These are phyloP conservation scores for Brassica cretica DNA, from an alignment of 345 rosid species.

Conservation along the genomic window DNA sequence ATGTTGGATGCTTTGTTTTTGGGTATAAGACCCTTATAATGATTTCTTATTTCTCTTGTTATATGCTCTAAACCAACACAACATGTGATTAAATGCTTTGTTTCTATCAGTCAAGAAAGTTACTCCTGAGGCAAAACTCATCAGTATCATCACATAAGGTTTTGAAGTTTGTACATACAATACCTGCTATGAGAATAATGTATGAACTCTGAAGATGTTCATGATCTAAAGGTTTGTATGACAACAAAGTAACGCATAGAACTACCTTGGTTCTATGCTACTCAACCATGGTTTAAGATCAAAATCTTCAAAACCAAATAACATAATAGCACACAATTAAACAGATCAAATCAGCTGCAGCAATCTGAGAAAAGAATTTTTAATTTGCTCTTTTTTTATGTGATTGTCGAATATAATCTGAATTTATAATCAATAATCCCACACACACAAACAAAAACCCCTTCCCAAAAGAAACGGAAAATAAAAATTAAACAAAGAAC, in stretches of 20 bases:
- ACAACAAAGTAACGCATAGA: too few relatives aligned
- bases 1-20: constrained; percentile 11
- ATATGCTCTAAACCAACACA: neutral
- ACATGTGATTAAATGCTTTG: constrained; percentile 46
- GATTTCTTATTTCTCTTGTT: neutral
- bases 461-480: too few relatives aligned
- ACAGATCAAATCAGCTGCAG: neutral
- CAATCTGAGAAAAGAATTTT: neutral
- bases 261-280: too few relatives aligned
- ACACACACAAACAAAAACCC: neutral
- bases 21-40: constrained; percentile 3
- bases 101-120: constrained; percentile 44
- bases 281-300: neutral
- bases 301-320: neutral
- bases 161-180: neutral
- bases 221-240: constrained; percentile 22
- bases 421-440: constrained; percentile 15
- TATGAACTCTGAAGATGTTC: too few relatives aligned
- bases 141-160: neutral
- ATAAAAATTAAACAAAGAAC: neutral
- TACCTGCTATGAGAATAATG: constrained; percentile 40
- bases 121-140: constrained; percentile 23
- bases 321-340: neutral
- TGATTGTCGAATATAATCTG: neutral
- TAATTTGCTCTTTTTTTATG: neutral